Evolutionary conservation across 129 eudicot species (phyloP).

Genomic region (Saposhnikovia divaricata): DNA sequence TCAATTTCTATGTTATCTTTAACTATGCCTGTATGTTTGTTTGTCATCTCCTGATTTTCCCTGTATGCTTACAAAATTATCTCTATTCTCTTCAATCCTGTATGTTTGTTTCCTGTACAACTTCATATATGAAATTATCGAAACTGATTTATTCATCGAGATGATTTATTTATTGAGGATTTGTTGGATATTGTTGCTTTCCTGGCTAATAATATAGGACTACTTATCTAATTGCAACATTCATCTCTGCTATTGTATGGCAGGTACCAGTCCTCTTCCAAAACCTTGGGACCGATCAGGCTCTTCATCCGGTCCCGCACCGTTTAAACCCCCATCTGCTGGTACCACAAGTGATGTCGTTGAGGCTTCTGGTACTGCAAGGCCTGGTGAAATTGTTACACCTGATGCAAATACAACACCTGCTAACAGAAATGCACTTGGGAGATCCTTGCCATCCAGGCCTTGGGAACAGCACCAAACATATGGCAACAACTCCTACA

Average conservation of each 20-base stretch:
- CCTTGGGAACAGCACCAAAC: conserved; percentile 82
- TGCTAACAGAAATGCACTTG: conserved; percentile 47
- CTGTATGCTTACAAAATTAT: too few species aligned
- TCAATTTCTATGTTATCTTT: too few species aligned
- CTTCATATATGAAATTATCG: too few species aligned
- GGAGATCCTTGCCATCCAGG: conserved; percentile 84
- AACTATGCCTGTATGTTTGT: too few species aligned
- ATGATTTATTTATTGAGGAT: too few species aligned
- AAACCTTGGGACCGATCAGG: conserved; percentile 97
- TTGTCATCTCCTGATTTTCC: too few species aligned
- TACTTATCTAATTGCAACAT: not conserved
- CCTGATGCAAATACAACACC: conserved; percentile 38
- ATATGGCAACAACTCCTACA: conserved; percentile 18
- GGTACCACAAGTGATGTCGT: conserved; percentile 92
- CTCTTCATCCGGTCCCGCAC: conserved; percentile 77
- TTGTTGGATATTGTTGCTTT: not conserved
- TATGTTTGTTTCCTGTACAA: too few species aligned
- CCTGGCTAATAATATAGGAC: not conserved
- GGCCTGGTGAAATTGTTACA: conserved; percentile 88
- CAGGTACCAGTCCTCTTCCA: conserved; percentile 69
- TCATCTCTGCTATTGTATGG: not conserved
- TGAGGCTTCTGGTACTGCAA: conserved; percentile 92
- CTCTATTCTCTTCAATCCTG: too few species aligned
- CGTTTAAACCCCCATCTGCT: conserved; percentile 80
- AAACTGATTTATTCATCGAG: too few species aligned